phyloP scores from a whole-genome alignment of 768 basidiomycete genomes.

The Megacollybia marginata region DNA sequence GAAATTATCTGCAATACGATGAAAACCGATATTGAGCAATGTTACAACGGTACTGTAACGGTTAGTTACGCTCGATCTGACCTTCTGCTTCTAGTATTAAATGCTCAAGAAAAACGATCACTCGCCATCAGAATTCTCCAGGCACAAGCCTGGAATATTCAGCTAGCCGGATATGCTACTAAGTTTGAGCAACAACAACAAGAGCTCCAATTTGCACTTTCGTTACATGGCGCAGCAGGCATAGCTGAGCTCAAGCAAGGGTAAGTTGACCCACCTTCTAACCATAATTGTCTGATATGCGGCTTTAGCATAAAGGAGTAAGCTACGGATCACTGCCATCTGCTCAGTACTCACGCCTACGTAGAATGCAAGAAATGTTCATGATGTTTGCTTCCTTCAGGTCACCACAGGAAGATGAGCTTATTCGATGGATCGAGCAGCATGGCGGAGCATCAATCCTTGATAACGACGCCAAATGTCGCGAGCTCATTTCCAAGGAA shows the following conservation, averaged over 20 bases:
- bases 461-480: not conserved
- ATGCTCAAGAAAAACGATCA: slow-evolving; percentile 1
- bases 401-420: slow-evolving; percentile 1
- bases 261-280: not conserved
- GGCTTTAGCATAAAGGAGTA: not conserved
- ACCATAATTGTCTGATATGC: not conserved
- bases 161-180: not conserved
- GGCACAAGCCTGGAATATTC: not conserved
- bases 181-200: not conserved
- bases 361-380: not conserved
- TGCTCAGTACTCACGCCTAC: not conserved
- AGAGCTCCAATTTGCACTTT: slow-evolving; percentile 1
- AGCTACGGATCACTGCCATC: not conserved
- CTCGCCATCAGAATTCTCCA: slow-evolving; percentile 1
- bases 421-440: not conserved
- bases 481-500: not conserved
- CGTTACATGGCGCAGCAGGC: not conserved
- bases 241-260: not conserved
- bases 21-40: slow-evolving; percentile 2
- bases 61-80: not conserved
- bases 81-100: not conserved
- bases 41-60: slow-evolving; percentile 1
- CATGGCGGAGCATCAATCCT: not conserved
- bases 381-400: slow-evolving; percentile 1
- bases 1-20: not conserved